These are phyloP conservation scores for Astrothelium macrocarpum DNA, from an alignment of 495 filamentous ascomycete species.

Conservation along the genomic window DNA sequence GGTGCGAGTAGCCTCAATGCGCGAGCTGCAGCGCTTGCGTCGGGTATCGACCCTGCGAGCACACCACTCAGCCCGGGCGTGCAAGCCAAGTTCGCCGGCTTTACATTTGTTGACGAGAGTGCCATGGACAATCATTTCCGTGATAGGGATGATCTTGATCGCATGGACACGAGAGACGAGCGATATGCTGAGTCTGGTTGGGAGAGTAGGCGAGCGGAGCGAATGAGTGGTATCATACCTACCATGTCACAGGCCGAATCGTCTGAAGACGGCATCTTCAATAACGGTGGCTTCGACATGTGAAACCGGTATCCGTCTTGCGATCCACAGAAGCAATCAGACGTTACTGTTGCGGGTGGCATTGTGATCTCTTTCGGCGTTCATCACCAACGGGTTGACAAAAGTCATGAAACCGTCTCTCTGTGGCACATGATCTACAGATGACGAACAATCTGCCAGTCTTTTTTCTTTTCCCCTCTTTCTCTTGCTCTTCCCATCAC, in stretches of 20 bases:
- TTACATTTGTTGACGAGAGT: slow-evolving; percentile 97
- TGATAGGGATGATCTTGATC: slow-evolving; percentile 43
- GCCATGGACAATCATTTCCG: slow-evolving; percentile 84
- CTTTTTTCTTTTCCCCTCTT: not conserved
- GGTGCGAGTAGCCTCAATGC: slow-evolving; percentile 78
- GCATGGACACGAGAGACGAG: slow-evolving; percentile 57
- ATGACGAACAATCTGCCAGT: not conserved
- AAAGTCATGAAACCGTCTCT: not conserved
- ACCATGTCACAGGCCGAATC: slow-evolving; percentile 12
- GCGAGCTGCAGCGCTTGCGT: slow-evolving; percentile 65
- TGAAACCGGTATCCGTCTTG: slow-evolving; percentile 12
- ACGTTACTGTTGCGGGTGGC: not conserved
- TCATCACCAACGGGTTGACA: not conserved
- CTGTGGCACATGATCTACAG: not conserved
- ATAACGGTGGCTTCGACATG: slow-evolving; percentile 31
- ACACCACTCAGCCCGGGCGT: slow-evolving; percentile 89
- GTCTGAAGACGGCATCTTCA: slow-evolving; percentile 30
- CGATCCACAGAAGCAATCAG: not conserved
- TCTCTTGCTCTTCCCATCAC: not conserved
- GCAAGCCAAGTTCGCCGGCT: slow-evolving; percentile 96
- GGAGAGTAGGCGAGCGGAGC: slow-evolving; percentile 17
- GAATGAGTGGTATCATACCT: slow-evolving; percentile 31
- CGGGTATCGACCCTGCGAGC: slow-evolving; percentile 67
- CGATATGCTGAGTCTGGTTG: slow-evolving; percentile 24
- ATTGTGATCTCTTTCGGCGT: slow-evolving; percentile 6